phyloP scores from a whole-genome alignment of 1,284 basidiomycete species.

The Wolfiporia cocos region DNA sequence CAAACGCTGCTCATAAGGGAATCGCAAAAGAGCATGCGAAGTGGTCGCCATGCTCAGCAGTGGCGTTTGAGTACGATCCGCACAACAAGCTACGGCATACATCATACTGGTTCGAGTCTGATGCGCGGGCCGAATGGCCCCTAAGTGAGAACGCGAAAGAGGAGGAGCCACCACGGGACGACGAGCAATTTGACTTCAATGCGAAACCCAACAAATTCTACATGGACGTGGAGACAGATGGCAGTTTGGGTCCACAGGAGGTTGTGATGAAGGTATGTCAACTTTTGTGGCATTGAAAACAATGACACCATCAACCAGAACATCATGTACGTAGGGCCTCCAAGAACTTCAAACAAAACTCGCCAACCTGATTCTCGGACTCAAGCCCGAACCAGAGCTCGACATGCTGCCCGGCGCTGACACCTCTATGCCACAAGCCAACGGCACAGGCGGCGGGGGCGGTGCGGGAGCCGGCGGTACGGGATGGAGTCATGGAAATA shows the following conservation, averaged over 20 bases:
- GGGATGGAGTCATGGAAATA: constrained; percentile 7
- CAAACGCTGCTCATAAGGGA: constrained; percentile 47
- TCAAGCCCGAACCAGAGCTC: constrained; percentile 59
- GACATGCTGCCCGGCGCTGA: constrained; percentile 28
- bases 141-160: constrained; percentile 76
- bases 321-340: constrained; percentile 50
- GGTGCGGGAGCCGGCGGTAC: constrained; percentile 6
- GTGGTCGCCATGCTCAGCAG: constrained; percentile 95
- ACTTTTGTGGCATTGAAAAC: neutral
- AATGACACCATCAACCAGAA: neutral
- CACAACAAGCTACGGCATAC: constrained; percentile 97
- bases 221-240: constrained; percentile 88
- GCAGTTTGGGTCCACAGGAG: constrained; percentile 82
- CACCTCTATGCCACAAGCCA: constrained; percentile 8
- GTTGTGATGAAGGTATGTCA: constrained; percentile 74
- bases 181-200: constrained; percentile 80
- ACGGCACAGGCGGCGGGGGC: constrained; percentile 14
- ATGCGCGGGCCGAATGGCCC: constrained; percentile 79
- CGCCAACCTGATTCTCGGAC: constrained; percentile 71
- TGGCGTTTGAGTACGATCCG: constrained; percentile 98
- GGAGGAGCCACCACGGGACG: constrained; percentile 76
- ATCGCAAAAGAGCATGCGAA: constrained; percentile 99
- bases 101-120: constrained; percentile 90
- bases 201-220: constrained; percentile 88
- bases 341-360: constrained; percentile 79